Conservation (phyloP, 495 filamentous ascomycete species). For the Daldinia decipiens region DNA sequence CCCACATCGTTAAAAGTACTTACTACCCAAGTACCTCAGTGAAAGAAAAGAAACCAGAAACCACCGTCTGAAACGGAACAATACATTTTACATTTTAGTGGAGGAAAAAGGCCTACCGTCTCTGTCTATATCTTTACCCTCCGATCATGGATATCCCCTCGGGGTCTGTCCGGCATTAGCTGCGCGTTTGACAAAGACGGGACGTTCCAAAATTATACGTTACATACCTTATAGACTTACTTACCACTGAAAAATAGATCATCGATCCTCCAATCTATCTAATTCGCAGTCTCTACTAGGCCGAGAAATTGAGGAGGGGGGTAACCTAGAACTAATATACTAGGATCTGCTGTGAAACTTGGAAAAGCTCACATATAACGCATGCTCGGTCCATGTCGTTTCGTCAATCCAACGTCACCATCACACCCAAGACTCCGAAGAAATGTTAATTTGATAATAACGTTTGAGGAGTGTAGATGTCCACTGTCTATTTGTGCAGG, state of each 20-base stretch:
- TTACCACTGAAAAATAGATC: constrained; percentile 14
- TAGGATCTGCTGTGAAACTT: constrained; percentile 31
- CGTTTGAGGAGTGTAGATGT: constrained; percentile 2
- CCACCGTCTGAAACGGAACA: constrained; percentile 14
- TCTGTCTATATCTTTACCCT: constrained; percentile 8
- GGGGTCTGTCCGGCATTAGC: constrained; percentile 33
- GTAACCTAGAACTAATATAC: constrained; percentile 23
- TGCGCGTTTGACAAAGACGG: constrained; percentile 8
- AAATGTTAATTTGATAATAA: constrained; percentile 22
- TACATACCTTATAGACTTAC: constrained; percentile 2
- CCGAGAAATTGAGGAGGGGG: constrained; percentile 20
- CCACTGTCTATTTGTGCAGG: neutral
- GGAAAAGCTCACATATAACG: constrained; percentile 11
- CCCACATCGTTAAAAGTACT: constrained; percentile 2
- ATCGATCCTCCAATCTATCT: constrained; percentile 12
- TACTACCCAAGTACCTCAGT: constrained; percentile 17
- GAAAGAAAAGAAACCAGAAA: constrained; percentile 11
- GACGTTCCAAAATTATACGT: constrained; percentile 28
- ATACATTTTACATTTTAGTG: neutral
- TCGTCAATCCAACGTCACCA: constrained; percentile 35
- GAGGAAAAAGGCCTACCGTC: constrained; percentile 7
- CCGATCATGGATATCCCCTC: constrained; percentile 35
- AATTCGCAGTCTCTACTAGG: constrained; percentile 14
- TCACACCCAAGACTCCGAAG: constrained; percentile 23
- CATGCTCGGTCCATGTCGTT: constrained; percentile 21